A percentile compares a stretch with the other conserved stretches of the same genome.
These are phyloP conservation scores for Suhomyces sp. DNA, from an alignment of 805 yeast species.

Conservation along the genomic window DNA sequence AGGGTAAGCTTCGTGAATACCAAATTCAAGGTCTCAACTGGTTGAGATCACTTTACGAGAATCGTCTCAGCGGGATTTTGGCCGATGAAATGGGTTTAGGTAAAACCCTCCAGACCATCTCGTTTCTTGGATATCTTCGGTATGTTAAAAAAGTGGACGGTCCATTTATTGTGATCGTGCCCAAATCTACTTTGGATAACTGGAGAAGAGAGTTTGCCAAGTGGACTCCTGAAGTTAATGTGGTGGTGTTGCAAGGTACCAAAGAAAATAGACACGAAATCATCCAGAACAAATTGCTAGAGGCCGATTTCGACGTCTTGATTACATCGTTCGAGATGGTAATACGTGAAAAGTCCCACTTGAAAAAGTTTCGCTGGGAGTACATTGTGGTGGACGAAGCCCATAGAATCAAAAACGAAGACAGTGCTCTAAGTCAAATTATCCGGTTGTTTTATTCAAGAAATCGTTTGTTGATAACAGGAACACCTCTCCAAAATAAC, in stretches of 20 bases:
- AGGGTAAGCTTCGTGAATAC: constrained; percentile 80
- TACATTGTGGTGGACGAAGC: constrained; percentile 95
- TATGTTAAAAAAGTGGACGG: constrained; percentile 78
- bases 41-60: constrained; percentile 85
- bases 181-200: constrained; percentile 92
- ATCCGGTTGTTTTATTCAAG: constrained; percentile 84
- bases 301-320: constrained; percentile 83
- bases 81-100: constrained; percentile 99
- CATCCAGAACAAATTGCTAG: constrained; percentile 55
- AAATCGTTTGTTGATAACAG: constrained; percentile 84
- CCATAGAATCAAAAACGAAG: constrained; percentile 94
- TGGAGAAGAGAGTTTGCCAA: constrained; percentile 93
- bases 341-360: constrained; percentile 75
- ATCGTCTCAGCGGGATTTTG: constrained; percentile 83
- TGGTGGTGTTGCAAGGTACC: constrained; percentile 81
- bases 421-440: constrained; percentile 86
- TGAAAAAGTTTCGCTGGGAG: constrained; percentile 88
- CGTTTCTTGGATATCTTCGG: constrained; percentile 85
- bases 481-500: constrained; percentile 94
- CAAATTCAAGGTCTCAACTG: constrained; percentile 95
- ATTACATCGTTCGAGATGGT: constrained; percentile 94
- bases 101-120: constrained; percentile 89
- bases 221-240: constrained; percentile 95
- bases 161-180: constrained; percentile 88
- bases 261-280: constrained; percentile 73